Evolutionary conservation across 2,329 filamentous ascomycete species (phyloP), one percentile per base, ranked within the genome.

Genomic region (Trichophyton equinum): DNA sequence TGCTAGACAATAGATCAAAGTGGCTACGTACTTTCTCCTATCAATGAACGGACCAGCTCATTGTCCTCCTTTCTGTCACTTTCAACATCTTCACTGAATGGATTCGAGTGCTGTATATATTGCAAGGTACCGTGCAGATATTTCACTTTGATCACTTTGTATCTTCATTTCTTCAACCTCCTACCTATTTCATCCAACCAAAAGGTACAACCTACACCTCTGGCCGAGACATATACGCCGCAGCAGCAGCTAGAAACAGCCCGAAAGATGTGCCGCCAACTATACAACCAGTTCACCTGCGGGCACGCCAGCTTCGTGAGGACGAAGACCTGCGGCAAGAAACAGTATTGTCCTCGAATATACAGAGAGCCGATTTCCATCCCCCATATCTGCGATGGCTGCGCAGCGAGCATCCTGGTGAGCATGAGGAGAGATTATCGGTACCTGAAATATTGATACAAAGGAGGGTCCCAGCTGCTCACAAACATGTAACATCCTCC

Each of bases 271-370:
- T 65, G 63, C 51, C 56, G 42, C 20, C 63, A 65, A 46, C 18
- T 62, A 27, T 65, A 65, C 57, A 63, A 64, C 30, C 8, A 58
- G n/a, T 60, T 63, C 25, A 55, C 62, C 30, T 65, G 63, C 57
- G 61, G 58, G 42, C 63, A 65, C 57, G 18, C 60, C 27, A 30
- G 53, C 36, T 65, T 65, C 42, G 33, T 64, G 38, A 56, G 61
- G 18, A 65, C 63, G 46, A 65, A 61, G 56, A 61, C 62, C 27
- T 65, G 63, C 38, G 63, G 63, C 18, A 62, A 60, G 51, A 65
- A 64, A 36, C 62, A 62, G 27, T 64, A 61, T 22, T 65, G 63
- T 25, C 63, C 63, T 25, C 30, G 36, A 8, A 62, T 65, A 51
- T 36, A n/a, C 11, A 58, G 42, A 15, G 33, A 63, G 15, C 42